Conservation (phyloP, 768 basidiomycete species). For the Mycena latifolia region DNA sequence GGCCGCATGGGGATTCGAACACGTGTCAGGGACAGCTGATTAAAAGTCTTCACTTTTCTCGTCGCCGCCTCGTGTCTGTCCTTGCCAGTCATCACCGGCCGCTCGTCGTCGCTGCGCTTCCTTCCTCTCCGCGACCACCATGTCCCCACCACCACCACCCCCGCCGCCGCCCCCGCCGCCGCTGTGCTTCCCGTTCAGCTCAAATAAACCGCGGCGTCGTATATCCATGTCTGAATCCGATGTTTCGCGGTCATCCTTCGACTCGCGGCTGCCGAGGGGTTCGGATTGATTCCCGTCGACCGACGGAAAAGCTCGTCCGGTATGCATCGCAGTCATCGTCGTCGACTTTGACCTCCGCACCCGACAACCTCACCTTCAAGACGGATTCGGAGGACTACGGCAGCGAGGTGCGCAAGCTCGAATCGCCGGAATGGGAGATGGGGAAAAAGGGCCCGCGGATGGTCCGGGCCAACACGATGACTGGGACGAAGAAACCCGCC, state of each 20-base stretch:
- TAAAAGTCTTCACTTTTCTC: slow-evolving; percentile 7
- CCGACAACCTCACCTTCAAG: slow-evolving; percentile 67
- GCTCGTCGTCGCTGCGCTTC: slow-evolving; percentile 27
- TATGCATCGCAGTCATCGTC: slow-evolving; percentile 59
- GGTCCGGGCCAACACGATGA: slow-evolving; percentile 64
- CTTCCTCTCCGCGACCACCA: slow-evolving; percentile 47
- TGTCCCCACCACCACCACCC: slow-evolving; percentile 63
- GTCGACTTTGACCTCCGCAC: slow-evolving; percentile 54
- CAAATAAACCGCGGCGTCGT: slow-evolving; percentile 60
- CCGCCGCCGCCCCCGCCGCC: slow-evolving; percentile 62
- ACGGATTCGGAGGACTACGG: slow-evolving; percentile 75
- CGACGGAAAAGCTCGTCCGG: slow-evolving; percentile 50
- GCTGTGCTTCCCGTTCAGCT: slow-evolving; percentile 71
- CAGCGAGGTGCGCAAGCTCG: slow-evolving; percentile 47
- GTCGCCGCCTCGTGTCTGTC: slow-evolving; percentile 26
- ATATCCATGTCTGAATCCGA: slow-evolving; percentile 62
- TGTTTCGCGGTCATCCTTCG: slow-evolving; percentile 32
- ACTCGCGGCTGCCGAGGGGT: slow-evolving; percentile 23
- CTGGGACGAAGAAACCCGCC: slow-evolving; percentile 65
- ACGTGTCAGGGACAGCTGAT: slow-evolving; percentile 28
- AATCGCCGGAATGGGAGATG: slow-evolving; percentile 45
- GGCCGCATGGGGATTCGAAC: slow-evolving; percentile 15
- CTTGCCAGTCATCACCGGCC: slow-evolving; percentile 18
- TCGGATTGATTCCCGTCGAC: slow-evolving; percentile 42
- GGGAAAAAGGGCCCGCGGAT: slow-evolving; percentile 56